Conservation (phyloP, 371 early-diverging fungal genomes). For the Entomophthora muscae region DNA sequence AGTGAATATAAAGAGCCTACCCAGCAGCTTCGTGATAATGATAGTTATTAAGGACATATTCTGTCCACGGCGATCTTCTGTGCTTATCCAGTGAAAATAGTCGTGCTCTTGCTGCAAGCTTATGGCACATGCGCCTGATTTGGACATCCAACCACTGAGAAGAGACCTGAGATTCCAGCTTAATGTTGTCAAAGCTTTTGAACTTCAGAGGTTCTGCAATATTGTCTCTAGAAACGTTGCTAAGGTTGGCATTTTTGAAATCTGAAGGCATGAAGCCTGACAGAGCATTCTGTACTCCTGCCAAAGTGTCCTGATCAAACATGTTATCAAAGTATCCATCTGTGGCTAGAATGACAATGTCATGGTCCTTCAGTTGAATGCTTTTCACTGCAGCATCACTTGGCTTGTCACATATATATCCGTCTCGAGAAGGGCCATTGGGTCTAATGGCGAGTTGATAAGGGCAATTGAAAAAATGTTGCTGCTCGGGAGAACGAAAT, state of each 20-base stretch:
- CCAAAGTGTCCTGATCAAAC: constrained; percentile 36
- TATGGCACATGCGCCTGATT: neutral
- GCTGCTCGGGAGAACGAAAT: constrained; percentile 41
- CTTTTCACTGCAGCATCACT: constrained; percentile 35
- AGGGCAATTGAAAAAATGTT: constrained; percentile 55
- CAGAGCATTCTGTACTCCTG: constrained; percentile 21
- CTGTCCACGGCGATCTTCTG: constrained; percentile 12
- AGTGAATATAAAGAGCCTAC: neutral
- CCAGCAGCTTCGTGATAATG: constrained; percentile 2
- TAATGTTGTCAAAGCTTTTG: neutral
- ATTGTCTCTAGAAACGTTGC: neutral
- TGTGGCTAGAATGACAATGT: constrained; percentile 43
- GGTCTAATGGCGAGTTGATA: constrained; percentile 46
- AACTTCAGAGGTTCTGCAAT: neutral
- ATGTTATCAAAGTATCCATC: constrained; percentile 58
- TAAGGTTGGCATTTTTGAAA: neutral
- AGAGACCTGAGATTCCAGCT: neutral
- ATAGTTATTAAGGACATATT: neutral
- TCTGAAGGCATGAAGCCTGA: neutral
- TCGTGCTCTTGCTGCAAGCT: constrained; percentile 20
- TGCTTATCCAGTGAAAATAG: constrained; percentile 16
- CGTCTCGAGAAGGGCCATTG: constrained; percentile 10
- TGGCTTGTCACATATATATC: constrained; percentile 9
- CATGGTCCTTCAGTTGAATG: constrained; percentile 36
- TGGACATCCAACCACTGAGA: neutral